phyloP scores from a whole-genome alignment of 805 yeast genomes.

The Saccharomycopsis schoenii region DNA sequence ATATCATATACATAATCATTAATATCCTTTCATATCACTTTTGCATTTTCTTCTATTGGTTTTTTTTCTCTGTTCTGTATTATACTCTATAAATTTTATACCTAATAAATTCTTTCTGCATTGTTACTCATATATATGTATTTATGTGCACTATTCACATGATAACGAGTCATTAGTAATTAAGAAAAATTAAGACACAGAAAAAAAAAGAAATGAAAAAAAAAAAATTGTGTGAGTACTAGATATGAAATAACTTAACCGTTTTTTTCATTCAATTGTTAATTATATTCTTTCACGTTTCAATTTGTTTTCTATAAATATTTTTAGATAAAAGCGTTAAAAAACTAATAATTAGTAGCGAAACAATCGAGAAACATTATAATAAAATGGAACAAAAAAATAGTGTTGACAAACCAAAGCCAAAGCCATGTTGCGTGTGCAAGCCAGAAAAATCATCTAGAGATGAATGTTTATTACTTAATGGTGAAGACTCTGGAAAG shows the following conservation, averaged over 20 bases:
- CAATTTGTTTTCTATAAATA: neutral
- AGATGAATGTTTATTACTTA: constrained; percentile 76
- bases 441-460: constrained; percentile 69
- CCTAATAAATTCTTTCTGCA: neutral
- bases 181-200: neutral
- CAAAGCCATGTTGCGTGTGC: constrained; percentile 97
- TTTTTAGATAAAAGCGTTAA: neutral
- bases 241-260: neutral
- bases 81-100: too few species aligned
- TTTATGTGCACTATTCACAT: neutral
- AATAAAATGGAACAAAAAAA: neutral
- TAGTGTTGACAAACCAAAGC: constrained; percentile 31
- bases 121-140: neutral
- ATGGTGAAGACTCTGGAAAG: constrained; percentile 77
- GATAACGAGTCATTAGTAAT: neutral
- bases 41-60: too few species aligned
- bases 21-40: too few species aligned
- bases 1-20: neutral
- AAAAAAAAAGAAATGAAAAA: neutral
- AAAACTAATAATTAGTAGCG: too few species aligned
- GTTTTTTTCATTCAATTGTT: neutral
- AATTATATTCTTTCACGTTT: neutral
- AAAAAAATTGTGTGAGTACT: neutral
- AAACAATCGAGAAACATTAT: too few species aligned
- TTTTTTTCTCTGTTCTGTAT: too few species aligned